Evolutionary conservation across 495 filamentous ascomycete species (phyloP).

Genomic region (Penicillium canescens): DNA sequence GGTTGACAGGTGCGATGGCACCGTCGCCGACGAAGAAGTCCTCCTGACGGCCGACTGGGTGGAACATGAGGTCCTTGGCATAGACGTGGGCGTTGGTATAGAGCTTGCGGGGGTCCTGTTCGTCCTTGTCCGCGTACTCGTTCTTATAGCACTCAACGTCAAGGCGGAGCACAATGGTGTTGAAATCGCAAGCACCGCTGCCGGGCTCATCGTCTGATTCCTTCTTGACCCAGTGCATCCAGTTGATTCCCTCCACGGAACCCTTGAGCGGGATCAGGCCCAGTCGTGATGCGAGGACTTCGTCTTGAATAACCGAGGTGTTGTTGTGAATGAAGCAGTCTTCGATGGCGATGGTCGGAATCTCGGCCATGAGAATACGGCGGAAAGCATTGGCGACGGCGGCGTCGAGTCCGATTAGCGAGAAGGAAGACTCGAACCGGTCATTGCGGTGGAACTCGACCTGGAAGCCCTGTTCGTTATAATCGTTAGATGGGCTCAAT

Average conservation of each 20-base stretch:
- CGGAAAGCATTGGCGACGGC: constrained; percentile 97
- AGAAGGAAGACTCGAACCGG: constrained; percentile 76
- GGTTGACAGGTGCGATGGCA: constrained; percentile 74
- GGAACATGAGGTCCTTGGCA: constrained; percentile 75
- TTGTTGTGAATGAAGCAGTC: constrained; percentile 89
- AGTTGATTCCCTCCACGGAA: constrained; percentile 68
- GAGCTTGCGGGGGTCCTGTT: constrained; percentile 77
- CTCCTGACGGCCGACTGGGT: constrained; percentile 70
- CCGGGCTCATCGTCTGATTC: constrained; percentile 52
- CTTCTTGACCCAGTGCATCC: constrained; percentile 76
- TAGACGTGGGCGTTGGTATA: constrained; percentile 89
- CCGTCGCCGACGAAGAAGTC: constrained; percentile 65
- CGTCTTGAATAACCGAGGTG: constrained; percentile 95
- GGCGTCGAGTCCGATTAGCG: constrained; percentile 87
- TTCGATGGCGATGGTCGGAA: constrained; percentile 93
- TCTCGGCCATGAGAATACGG: constrained; percentile 92
- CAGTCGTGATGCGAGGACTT: constrained; percentile 85
- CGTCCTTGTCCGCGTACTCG: constrained; percentile 61
- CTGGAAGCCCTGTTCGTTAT: constrained; percentile 53
- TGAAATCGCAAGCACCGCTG: constrained; percentile 64
- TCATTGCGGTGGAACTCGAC: constrained; percentile 84
- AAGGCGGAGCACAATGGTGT: constrained; percentile 74
- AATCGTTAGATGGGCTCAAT: constrained; percentile 10
- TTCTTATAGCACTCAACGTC: constrained; percentile 77
- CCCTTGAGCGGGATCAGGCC: constrained; percentile 89